Evolutionary conservation across 768 basidiomycete genomes (phyloP).

Genomic region (Clathrus columnatus): DNA sequence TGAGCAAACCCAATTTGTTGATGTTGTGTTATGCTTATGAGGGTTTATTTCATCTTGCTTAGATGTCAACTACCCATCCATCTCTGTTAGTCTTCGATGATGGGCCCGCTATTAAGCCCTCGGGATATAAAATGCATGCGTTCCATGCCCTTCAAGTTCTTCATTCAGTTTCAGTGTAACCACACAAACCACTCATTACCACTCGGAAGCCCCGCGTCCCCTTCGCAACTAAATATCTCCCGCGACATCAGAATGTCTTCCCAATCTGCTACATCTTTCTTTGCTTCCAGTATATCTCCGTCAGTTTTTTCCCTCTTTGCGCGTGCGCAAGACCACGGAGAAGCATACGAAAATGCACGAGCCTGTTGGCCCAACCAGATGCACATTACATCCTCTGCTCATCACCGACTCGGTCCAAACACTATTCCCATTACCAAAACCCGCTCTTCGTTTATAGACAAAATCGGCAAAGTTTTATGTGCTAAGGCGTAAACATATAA

Average conservation of each 20-base stretch:
- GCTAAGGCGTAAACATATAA: neutral
- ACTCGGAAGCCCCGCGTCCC: too few relatives aligned
- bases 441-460: neutral
- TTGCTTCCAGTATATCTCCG: neutral
- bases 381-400: neutral
- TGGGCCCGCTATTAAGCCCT: neutral
- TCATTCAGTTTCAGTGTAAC: neutral
- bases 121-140: neutral
- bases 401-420: neutral
- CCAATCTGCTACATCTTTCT: neutral
- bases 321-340: constrained; percentile 1
- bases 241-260: constrained; percentile 3
- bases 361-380: neutral
- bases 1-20: neutral
- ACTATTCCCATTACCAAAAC: neutral
- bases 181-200: neutral
- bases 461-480: neutral
- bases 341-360: constrained; percentile 2
- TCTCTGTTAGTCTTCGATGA: neutral
- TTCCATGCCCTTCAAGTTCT: neutral
- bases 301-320: constrained; percentile 2
- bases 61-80: neutral
- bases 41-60: neutral
- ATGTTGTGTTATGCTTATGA: neutral
- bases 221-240: neutral